These are phyloP conservation scores for Cordyceps pruinosa DNA, from an alignment of 2,329 filamentous ascomycete genomes.

Conservation along the genomic window DNA sequence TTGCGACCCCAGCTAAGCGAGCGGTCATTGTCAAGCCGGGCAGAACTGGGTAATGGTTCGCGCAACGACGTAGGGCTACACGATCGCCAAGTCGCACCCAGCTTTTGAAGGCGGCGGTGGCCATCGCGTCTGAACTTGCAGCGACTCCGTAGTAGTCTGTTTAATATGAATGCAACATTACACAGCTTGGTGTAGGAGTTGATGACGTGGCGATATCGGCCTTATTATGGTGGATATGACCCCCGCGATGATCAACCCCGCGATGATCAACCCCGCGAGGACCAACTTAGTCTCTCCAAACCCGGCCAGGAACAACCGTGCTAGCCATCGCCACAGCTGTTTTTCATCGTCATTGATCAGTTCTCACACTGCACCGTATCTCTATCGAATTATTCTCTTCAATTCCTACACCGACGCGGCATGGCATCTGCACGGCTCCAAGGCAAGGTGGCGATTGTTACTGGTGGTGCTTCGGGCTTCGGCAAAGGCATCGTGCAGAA, in stretches of 20 bases:
- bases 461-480: constrained; percentile 56
- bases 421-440: constrained; percentile 26
- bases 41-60: no score
- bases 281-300: background rate
- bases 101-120: constrained; percentile 20
- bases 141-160: background rate
- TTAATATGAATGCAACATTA: background rate
- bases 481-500: constrained; percentile 54
- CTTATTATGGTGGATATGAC: background rate
- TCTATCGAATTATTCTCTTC: no score
- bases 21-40: constrained; percentile 25
- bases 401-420: background rate
- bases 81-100: constrained; percentile 41
- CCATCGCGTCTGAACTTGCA: background rate
- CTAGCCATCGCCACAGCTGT: background rate
- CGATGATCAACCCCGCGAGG: constrained; percentile 16
- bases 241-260: constrained; percentile 13
- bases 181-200: background rate
- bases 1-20: constrained; percentile 26
- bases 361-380: no score
- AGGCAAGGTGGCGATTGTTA: constrained; percentile 38
- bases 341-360: no score
- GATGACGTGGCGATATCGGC: background rate
- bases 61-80: no score
- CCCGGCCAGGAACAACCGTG: background rate